These are phyloP conservation scores for Rhizopogon parksii DNA, from an alignment of 1,284 basidiomycete genomes.

Conservation along the genomic window DNA sequence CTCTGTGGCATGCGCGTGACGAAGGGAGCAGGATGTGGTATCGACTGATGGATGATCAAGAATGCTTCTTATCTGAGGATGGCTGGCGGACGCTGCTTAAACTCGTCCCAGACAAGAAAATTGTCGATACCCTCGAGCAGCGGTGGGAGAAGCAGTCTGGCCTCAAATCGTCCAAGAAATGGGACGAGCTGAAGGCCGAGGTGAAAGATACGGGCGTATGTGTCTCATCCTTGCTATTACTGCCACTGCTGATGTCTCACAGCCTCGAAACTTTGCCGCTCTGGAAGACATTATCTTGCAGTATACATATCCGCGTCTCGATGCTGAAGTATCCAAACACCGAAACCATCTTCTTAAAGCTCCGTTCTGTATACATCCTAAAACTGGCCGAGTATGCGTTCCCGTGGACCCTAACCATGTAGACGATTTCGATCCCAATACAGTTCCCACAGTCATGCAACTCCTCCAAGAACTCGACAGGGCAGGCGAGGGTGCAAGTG, in stretches of 20 bases:
- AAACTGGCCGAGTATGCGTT: conserved; percentile 93
- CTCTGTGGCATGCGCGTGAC: conserved; percentile 48
- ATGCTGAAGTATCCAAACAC: conserved; percentile 96
- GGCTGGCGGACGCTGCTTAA: conserved; percentile 74
- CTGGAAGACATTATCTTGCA: conserved; percentile 88
- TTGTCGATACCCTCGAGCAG: conserved; percentile 42
- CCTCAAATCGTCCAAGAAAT: conserved; percentile 60
- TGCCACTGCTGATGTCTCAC: background rate
- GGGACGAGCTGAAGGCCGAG: conserved; percentile 57
- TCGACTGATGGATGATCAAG: conserved; percentile 76
- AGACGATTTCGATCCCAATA: conserved; percentile 81
- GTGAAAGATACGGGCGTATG: conserved; percentile 15
- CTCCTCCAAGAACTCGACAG: conserved; percentile 75
- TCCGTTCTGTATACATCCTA: conserved; percentile 96
- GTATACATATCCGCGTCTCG: conserved; percentile 95
- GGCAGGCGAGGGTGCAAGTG: conserved; percentile 30
- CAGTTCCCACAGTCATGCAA: conserved; percentile 82
- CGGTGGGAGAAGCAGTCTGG: conserved; percentile 60
- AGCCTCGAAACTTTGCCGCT: conserved; percentile 38
- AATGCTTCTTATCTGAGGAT: conserved; percentile 70
- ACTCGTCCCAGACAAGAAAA: conserved; percentile 62
- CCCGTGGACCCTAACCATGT: conserved; percentile 78
- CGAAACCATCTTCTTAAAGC: conserved; percentile 97
- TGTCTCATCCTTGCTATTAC: conserved; percentile 2
- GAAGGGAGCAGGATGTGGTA: conserved; percentile 55